phyloP scores from a whole-genome alignment of 306 rosid species.

The Gynostemma pentaphyllum region DNA sequence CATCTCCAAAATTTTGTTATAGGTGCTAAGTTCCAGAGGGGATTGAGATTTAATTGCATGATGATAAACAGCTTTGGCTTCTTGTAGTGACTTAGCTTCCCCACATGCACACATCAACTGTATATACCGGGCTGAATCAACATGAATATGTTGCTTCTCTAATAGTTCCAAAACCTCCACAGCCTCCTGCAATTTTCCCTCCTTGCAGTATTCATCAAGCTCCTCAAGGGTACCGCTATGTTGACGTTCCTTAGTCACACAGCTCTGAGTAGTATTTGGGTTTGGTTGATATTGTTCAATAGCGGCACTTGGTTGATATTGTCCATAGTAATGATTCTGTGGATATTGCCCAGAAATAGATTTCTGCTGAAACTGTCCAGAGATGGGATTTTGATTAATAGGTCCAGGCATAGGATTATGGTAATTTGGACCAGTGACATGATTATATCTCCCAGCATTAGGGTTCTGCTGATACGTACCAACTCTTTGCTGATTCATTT shows the following conservation, averaged over 20 bases:
- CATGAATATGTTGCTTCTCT: conserved; percentile 28
- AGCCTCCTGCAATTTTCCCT: conserved; percentile 70
- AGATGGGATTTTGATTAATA: conserved; percentile 11
- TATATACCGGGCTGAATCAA: conserved; percentile 39
- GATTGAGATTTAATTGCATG: conserved; percentile 24
- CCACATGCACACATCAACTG: conserved; percentile 44
- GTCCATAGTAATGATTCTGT: conserved; percentile 10
- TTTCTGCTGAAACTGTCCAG: conserved; percentile 1
- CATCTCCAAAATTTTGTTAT: conserved; percentile 60
- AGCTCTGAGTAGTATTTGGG: conserved; percentile 19
- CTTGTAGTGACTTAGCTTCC: conserved; percentile 45
- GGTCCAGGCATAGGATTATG: neutral
- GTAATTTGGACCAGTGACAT: neutral
- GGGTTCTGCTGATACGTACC: conserved; percentile 8
- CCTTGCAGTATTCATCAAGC: conserved; percentile 44
- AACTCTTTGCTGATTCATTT: neutral
- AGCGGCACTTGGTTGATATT: conserved; percentile 20
- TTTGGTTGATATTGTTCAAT: conserved; percentile 22
- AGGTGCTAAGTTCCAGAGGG: conserved; percentile 42
- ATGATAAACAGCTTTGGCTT: conserved; percentile 49
- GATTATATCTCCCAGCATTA: neutral
- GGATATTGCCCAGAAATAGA: neutral
- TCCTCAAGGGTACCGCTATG: conserved; percentile 39
- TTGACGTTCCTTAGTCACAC: conserved; percentile 17
- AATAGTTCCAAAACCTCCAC: conserved; percentile 38